Conservation (phyloP, 352 stramenopile species). For the Pythium aristosporum region DNA sequence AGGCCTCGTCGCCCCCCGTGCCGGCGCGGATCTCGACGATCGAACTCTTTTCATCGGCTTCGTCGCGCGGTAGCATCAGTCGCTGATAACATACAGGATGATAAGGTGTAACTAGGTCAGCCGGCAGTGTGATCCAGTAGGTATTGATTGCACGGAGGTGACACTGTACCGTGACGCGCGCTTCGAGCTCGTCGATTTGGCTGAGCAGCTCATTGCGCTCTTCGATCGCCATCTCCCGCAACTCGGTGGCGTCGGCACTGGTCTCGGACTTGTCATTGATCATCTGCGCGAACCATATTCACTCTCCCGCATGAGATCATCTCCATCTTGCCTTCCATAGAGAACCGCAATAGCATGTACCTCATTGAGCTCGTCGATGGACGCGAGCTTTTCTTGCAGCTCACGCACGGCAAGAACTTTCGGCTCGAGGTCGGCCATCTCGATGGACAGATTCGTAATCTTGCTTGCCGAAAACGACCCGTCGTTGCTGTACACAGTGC, state of each 20-base stretch:
- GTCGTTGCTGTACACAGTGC: constrained; percentile 46
- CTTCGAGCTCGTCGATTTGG: constrained; percentile 54
- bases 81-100: constrained; percentile 26
- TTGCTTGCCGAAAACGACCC: constrained; percentile 68
- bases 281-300: constrained; percentile 33
- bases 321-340: background rate
- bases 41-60: constrained; percentile 94
- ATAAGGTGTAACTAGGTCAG: background rate
- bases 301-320: background rate
- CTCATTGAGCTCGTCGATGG: constrained; percentile 90
- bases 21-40: constrained; percentile 97
- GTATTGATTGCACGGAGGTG: background rate
- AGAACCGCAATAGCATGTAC: constrained; percentile 16
- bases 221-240: constrained; percentile 73
- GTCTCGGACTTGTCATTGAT: constrained; percentile 54
- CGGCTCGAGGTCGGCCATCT: constrained; percentile 80
- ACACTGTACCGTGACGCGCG: constrained; percentile 49
- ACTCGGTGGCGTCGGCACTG: constrained; percentile 55
- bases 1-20: constrained; percentile 96
- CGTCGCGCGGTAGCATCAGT: constrained; percentile 78
- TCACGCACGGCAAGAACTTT: constrained; percentile 66
- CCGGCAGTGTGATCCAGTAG: background rate
- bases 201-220: constrained; percentile 64
- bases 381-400: constrained; percentile 87
- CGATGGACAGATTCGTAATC: constrained; percentile 81